Evolutionary conservation across 257 asterid species (phyloP).

Genomic region (Anisodus acutangulus): DNA sequence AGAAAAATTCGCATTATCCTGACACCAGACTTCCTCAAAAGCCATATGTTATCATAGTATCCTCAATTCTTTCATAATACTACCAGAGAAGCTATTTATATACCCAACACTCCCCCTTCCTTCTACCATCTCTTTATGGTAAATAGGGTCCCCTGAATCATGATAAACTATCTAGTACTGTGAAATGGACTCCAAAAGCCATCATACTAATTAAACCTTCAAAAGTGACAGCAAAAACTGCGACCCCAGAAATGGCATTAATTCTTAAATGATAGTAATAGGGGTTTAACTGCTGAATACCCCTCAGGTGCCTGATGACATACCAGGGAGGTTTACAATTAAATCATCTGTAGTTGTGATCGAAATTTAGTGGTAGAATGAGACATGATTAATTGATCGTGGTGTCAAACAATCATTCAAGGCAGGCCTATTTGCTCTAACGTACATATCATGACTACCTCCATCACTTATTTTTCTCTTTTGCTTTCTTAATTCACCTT

Average conservation of each 20-base stretch:
- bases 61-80: not conserved
- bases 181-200: not conserved
- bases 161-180: not conserved
- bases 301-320: not conserved
- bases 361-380: not conserved
- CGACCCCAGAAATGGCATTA: not conserved
- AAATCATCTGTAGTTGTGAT: not conserved
- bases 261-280: not conserved
- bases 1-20: not conserved
- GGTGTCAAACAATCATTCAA: slow-evolving; percentile 18
- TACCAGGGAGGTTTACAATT: not conserved
- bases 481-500: not conserved
- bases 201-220: not conserved
- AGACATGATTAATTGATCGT: not conserved
- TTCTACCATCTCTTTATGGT: not conserved
- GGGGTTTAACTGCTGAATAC: slow-evolving; percentile 1
- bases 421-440: not conserved
- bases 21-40: not conserved
- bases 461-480: not conserved
- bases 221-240: slow-evolving; percentile 9
- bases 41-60: not conserved
- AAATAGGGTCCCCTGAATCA: slow-evolving; percentile 10
- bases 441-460: slow-evolving; percentile 3
- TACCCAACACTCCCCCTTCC: not conserved
- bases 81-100: not conserved